Percentiles rank a stretch among this genome's conserved stretches.
phyloP scores from a whole-genome alignment of 495 filamentous ascomycete genomes.

The Glutinoglossum americanum region DNA sequence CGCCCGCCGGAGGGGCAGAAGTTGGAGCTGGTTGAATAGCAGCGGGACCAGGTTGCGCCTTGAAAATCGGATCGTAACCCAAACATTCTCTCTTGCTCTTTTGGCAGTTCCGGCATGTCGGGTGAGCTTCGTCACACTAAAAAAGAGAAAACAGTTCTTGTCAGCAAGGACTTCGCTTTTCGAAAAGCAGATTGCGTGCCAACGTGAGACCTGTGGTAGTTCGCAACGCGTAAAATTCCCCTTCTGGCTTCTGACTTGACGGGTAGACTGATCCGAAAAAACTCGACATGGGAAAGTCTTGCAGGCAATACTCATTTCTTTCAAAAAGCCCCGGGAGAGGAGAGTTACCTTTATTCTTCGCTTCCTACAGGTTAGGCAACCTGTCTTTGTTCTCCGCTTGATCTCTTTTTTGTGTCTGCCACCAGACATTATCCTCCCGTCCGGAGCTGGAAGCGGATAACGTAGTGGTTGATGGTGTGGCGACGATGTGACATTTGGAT shows the following conservation, averaged over 20 bases:
- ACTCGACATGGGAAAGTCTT: neutral
- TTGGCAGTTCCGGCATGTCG: slow-evolving; percentile 86
- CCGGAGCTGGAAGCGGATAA: slow-evolving; percentile 36
- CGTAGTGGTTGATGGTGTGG: slow-evolving; percentile 28
- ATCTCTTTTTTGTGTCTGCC: slow-evolving; percentile 95
- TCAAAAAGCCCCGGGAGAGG: neutral
- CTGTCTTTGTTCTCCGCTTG: slow-evolving; percentile 93
- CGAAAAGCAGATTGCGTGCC: neutral
- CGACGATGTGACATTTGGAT: slow-evolving; percentile 18
- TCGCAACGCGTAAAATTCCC: neutral
- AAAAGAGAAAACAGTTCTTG: slow-evolving; percentile 7
- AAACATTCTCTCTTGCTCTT: slow-evolving; percentile 96
- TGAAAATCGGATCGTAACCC: slow-evolving; percentile 97
- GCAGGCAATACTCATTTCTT: neutral
- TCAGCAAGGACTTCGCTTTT: neutral
- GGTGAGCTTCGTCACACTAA: slow-evolving; percentile 92
- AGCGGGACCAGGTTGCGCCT: slow-evolving; percentile 56
- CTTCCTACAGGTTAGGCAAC: slow-evolving; percentile 91
- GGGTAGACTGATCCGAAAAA: neutral
- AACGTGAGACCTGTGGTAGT: neutral
- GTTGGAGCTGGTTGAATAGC: slow-evolving; percentile 58
- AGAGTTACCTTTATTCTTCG: slow-evolving; percentile 83
- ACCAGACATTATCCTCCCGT: slow-evolving; percentile 49
- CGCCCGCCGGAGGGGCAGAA: slow-evolving; percentile 13
- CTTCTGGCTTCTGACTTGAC: neutral